A percentile compares a stretch with the other conserved stretches of the same genome.
Conservation (phyloP, 148 eudicot species). For the Chenopodium album region DNA sequence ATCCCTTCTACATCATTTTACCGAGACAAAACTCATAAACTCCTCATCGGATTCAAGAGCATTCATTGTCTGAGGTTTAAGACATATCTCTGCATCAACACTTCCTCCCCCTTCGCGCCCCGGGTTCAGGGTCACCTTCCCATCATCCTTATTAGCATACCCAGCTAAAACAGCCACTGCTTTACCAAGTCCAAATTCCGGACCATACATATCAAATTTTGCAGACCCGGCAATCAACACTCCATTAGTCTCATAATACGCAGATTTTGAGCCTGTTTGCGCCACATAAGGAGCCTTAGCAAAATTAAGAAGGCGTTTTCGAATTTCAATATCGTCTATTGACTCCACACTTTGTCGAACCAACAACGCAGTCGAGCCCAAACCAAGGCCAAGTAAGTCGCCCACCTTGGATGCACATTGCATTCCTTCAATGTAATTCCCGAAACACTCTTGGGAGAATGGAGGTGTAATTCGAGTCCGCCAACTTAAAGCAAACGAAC, state of each 20-base stretch:
- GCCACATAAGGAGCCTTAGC: neutral
- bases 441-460: constrained; percentile 52
- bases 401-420: constrained; percentile 25
- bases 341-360: constrained; percentile 37
- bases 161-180: constrained; percentile 56
- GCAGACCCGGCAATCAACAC: constrained; percentile 66
- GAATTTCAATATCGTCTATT: constrained; percentile 28
- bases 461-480: constrained; percentile 53
- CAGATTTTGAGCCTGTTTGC: constrained; percentile 34
- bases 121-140: constrained; percentile 65
- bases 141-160: constrained; percentile 62
- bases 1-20: too few species aligned
- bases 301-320: neutral
- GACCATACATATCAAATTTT: constrained; percentile 63
- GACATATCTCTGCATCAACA: constrained; percentile 61
- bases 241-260: constrained; percentile 40
- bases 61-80: constrained; percentile 49
- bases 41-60: constrained; percentile 49
- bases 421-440: constrained; percentile 50
- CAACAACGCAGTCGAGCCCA: constrained; percentile 48
- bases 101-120: constrained; percentile 62
- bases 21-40: constrained; percentile 45
- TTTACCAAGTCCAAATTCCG: constrained; percentile 69
- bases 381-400: constrained; percentile 44
- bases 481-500: constrained; percentile 53